A percentile compares a stretch with the other conserved stretches of the same genome.
These are phyloP conservation scores for Luffa aegyptiaca DNA, from an alignment of 306 rosid species.

Conservation along the genomic window DNA sequence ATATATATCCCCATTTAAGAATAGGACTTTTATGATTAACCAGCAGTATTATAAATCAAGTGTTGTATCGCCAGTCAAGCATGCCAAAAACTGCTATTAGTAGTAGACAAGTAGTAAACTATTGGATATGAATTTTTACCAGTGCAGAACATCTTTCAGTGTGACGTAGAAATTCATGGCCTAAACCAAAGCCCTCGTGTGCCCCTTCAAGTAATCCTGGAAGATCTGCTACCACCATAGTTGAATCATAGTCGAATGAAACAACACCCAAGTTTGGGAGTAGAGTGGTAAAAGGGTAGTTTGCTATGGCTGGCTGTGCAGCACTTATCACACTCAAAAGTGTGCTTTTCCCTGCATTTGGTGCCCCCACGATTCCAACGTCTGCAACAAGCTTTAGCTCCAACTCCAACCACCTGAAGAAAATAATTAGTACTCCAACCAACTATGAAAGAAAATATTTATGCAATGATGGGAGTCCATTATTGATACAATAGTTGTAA, in stretches of 20 bases:
- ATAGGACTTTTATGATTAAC: not conserved
- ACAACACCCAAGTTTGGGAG: constrained; percentile 95
- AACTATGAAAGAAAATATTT: not conserved
- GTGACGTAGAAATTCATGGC: constrained; percentile 90
- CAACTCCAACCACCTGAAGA: constrained; percentile 89
- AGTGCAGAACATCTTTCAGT: constrained; percentile 91
- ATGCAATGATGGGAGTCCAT: not conserved
- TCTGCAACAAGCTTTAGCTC: constrained; percentile 96
- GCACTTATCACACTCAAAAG: constrained; percentile 90
- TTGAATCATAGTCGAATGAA: constrained; percentile 82
- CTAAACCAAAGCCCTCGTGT: constrained; percentile 90
- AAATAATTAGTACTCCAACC: constrained; percentile 7
- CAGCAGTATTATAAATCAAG: not conserved
- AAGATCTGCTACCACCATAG: constrained; percentile 93
- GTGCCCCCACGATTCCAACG: constrained; percentile 94
- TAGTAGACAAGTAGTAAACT: not conserved
- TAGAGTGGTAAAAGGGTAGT: constrained; percentile 90
- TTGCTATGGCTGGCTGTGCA: constrained; percentile 82
- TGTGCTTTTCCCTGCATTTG: constrained; percentile 98
- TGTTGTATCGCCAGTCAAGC: not conserved
- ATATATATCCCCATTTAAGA: not conserved
- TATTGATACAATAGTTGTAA: not conserved
- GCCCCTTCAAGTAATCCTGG: constrained; percentile 99
- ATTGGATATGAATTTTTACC: constrained; percentile 38
- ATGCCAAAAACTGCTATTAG: not conserved